Base-by-base conservation (phyloP, 371 early-diverging fungal genomes). In the Capillidium rhysosporum region DNA sequence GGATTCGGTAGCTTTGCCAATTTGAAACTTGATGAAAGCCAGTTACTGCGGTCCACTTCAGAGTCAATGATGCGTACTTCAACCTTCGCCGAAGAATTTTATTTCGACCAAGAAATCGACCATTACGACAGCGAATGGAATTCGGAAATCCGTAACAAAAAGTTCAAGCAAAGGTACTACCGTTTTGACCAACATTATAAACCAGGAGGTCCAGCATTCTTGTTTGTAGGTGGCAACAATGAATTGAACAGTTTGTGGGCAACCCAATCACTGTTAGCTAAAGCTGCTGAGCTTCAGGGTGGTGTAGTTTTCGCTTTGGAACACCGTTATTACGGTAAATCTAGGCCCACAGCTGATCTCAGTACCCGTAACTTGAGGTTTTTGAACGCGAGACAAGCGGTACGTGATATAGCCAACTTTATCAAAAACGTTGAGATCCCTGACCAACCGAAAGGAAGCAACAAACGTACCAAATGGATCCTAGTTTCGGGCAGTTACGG, bases 321-420 rank as follows among this genome's bases (percentile, higher is more conserved):
- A 59, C 83, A 84, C 56, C 61, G 87, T 45, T 79, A 76, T 61
- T 86, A 84, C 55, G 87, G 87, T 43, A 57, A 65, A 46, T 78
- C 81, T 5, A 69, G 70, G 49, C 80, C 83, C 7, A 56, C 12
- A 30, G 14, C 16, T 46, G 51, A 58, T 24, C 39, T 23, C 34
- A 30, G 28, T 40, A 46, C 62, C 9, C 51, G 61, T 23, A 57
- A 61, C 26, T 63, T 76, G 57, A 54, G 62, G 24, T 75, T 61
- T 38, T 64, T 82, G 40, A 72, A 66, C 14, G 65, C 73, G 9
- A 70, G 69, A 8, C 78, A 80, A 57, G 68, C 79, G 9, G 63
- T 83, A 8, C 73, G 68, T 44, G 84, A 83, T 56, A 69, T 77
- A 46, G 76, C 71, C 3, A 59, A 66, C 43, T 80, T 83, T 61